Percentiles rank a stretch among this genome's conserved stretches.
phyloP scores from a whole-genome alignment of 2,329 filamentous ascomycete genomes.

The Didymella exigua region DNA sequence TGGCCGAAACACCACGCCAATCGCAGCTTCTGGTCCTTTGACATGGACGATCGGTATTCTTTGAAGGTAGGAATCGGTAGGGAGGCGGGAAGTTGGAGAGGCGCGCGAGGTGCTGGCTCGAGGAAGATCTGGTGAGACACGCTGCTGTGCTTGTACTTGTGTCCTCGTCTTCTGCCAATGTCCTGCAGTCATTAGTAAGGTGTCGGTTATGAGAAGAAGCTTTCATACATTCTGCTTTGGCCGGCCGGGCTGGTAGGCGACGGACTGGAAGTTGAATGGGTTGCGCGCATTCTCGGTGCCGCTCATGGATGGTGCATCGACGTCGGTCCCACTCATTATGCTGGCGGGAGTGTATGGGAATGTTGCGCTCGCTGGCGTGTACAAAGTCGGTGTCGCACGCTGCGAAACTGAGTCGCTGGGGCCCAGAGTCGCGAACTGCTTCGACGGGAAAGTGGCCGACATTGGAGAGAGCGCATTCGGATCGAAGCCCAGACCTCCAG shows the following conservation, averaged over 20 bases:
- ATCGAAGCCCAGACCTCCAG: conserved; percentile 35
- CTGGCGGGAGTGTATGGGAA: conserved; percentile 43
- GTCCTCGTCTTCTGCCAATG: conserved; percentile 87
- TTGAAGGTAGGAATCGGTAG: conserved; percentile 87
- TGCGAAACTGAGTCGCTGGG: conserved; percentile 46
- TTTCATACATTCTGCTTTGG: conserved; percentile 64
- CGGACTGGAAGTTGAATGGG: conserved; percentile 93
- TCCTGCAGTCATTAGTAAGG: conserved; percentile 62
- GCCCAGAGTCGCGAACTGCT: conserved; percentile 42
- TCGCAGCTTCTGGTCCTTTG: conserved; percentile 79
- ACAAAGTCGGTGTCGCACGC: conserved; percentile 39
- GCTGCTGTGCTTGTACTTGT: conserved; percentile 97
- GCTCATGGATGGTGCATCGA: conserved; percentile 37
- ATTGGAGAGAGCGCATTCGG: conserved; percentile 47
- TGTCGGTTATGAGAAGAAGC: neutral
- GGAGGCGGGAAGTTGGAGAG: conserved; percentile 86
- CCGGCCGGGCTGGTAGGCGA: conserved; percentile 58
- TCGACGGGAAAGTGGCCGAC: conserved; percentile 47
- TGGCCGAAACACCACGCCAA: conserved; percentile 92
- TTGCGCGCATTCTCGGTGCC: conserved; percentile 55
- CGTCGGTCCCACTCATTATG: conserved; percentile 37
- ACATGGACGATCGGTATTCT: conserved; percentile 91
- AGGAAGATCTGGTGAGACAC: conserved; percentile 97
- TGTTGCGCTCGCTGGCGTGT: conserved; percentile 43
- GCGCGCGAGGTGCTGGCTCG: conserved; percentile 83